Evolutionary conservation across 2,329 filamentous ascomycete species (phyloP).

Genomic region (Aspergillus versicolor): DNA sequence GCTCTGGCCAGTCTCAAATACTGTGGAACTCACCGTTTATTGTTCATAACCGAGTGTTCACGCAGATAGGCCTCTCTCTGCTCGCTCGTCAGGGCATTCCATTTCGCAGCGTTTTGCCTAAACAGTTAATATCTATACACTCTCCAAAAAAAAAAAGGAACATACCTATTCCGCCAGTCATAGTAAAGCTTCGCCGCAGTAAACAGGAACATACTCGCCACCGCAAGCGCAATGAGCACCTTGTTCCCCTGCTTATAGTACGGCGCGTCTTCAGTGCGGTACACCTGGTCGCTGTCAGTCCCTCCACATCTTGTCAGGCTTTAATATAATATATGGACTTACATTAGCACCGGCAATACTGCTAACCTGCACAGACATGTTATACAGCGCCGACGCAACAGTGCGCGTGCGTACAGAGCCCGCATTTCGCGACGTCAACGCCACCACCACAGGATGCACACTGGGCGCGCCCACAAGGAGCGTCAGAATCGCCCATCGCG

Average conservation of each 20-base stretch:
- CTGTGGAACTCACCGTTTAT: slow-evolving; percentile 38
- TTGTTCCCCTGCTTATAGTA: slow-evolving; percentile 60
- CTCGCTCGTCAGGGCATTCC: slow-evolving; percentile 40
- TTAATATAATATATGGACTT: neutral
- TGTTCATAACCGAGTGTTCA: slow-evolving; percentile 39
- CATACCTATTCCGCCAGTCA: neutral
- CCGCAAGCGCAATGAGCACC: slow-evolving; percentile 54
- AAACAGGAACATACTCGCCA: slow-evolving; percentile 43
- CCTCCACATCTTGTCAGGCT: too few species aligned
- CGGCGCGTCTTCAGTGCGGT: slow-evolving; percentile 55
- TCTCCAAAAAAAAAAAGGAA: neutral
- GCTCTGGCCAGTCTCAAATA: neutral
- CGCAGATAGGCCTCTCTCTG: slow-evolving; percentile 39
- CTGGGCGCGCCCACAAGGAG: slow-evolving; percentile 58
- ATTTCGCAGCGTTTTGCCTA: slow-evolving; percentile 34
- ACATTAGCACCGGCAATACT: neutral
- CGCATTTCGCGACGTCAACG: slow-evolving; percentile 44
- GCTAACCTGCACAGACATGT: neutral
- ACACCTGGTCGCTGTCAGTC: slow-evolving; percentile 42
- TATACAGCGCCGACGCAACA: neutral
- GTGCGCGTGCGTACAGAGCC: slow-evolving; percentile 23
- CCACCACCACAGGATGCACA: slow-evolving; percentile 55
- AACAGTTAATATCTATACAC: neutral
- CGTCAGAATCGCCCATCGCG: slow-evolving; percentile 51
- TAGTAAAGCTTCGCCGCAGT: neutral